phyloP scores from a whole-genome alignment of 192 early-diverging fungal species.

The Phlyctochytrium planicorne region DNA sequence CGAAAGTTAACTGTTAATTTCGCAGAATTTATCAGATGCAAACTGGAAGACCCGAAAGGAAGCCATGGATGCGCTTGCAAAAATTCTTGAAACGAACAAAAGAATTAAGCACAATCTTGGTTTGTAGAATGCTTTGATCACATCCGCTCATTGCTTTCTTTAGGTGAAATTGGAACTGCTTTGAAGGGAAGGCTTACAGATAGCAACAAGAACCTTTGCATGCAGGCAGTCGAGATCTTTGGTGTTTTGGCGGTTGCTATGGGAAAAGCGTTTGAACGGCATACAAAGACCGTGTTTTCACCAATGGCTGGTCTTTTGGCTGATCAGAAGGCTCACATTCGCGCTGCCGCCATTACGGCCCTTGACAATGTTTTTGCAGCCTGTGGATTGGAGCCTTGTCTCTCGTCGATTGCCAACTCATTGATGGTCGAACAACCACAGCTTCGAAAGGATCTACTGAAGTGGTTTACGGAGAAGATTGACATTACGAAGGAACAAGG shows the following conservation, averaged over 20 bases:
- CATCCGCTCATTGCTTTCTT: constrained; percentile 18
- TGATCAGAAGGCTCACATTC: constrained; percentile 90
- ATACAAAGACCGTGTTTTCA: constrained; percentile 66
- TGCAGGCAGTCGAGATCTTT: constrained; percentile 77
- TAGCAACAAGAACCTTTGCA: constrained; percentile 87
- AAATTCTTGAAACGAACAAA: constrained; percentile 74
- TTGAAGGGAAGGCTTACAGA: constrained; percentile 85
- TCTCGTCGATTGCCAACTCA: constrained; percentile 61
- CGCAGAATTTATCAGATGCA: constrained; percentile 67
- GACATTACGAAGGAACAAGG: constrained; percentile 39
- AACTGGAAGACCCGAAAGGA: constrained; percentile 96
- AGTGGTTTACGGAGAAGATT: constrained; percentile 72
- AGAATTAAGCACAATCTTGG: constrained; percentile 78
- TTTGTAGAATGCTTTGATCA: constrained; percentile 26
- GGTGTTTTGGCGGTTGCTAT: constrained; percentile 74
- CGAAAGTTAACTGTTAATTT: not conserved
- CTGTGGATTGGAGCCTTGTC: constrained; percentile 66
- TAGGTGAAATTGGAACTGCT: constrained; percentile 71
- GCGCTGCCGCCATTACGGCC: constrained; percentile 70
- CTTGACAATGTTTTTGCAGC: constrained; percentile 72
- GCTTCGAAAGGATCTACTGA: constrained; percentile 83
- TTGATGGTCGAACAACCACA: constrained; percentile 80
- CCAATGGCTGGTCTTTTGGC: constrained; percentile 73
- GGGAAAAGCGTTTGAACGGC: constrained; percentile 82
- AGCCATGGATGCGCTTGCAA: constrained; percentile 78